A percentile compares a stretch with the other conserved stretches of the same genome.
These are phyloP conservation scores for Plectosphaerella cucumerina DNA, from an alignment of 2,329 filamentous ascomycete genomes.

Conservation along the genomic window DNA sequence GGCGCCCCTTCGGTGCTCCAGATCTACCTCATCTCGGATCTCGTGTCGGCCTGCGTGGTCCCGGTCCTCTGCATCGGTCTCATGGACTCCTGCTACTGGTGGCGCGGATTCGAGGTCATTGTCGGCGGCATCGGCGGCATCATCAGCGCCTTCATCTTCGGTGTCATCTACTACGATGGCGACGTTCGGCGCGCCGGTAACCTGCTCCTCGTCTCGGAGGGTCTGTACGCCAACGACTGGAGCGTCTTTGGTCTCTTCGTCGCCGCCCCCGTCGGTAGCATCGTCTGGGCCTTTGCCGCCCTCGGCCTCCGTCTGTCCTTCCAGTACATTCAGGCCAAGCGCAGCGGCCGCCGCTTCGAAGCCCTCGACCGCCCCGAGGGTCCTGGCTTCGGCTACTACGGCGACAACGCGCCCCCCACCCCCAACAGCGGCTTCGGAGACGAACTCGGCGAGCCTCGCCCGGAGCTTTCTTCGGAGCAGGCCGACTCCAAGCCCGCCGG, in stretches of 20 bases:
- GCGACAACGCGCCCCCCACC: slow-evolving; percentile 4
- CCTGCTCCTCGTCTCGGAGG: slow-evolving; percentile 67
- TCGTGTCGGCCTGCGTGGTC: slow-evolving; percentile 72
- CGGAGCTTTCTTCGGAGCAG: slow-evolving; percentile 23
- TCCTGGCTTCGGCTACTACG: slow-evolving; percentile 4
- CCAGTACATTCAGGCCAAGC: slow-evolving; percentile 54
- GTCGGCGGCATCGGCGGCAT: slow-evolving; percentile 74
- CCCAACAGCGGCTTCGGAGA: slow-evolving; percentile 16
- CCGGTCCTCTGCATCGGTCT: slow-evolving; percentile 73
- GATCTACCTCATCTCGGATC: slow-evolving; percentile 78
- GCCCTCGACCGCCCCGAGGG: slow-evolving; percentile 55
- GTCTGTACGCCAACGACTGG: slow-evolving; percentile 76
- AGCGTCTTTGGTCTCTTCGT: slow-evolving; percentile 80
- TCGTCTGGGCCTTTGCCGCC: slow-evolving; percentile 66
- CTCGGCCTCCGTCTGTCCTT: slow-evolving; percentile 55
- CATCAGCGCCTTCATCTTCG: slow-evolving; percentile 76
- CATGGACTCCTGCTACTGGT: slow-evolving; percentile 62
- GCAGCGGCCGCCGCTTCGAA: slow-evolving; percentile 58
- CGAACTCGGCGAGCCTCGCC: slow-evolving; percentile 19
- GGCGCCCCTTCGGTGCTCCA: slow-evolving; percentile 71
- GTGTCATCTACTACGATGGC: slow-evolving; percentile 76
- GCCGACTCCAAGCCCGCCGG: slow-evolving; percentile 33
- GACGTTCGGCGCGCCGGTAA: slow-evolving; percentile 58
- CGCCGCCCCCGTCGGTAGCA: slow-evolving; percentile 69
- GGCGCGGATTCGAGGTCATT: slow-evolving; percentile 77